Evolutionary conservation across 2,329 filamentous ascomycete species (phyloP), one percentile per base, ranked within the genome.

Genomic region (Lanzia echinophila): DNA sequence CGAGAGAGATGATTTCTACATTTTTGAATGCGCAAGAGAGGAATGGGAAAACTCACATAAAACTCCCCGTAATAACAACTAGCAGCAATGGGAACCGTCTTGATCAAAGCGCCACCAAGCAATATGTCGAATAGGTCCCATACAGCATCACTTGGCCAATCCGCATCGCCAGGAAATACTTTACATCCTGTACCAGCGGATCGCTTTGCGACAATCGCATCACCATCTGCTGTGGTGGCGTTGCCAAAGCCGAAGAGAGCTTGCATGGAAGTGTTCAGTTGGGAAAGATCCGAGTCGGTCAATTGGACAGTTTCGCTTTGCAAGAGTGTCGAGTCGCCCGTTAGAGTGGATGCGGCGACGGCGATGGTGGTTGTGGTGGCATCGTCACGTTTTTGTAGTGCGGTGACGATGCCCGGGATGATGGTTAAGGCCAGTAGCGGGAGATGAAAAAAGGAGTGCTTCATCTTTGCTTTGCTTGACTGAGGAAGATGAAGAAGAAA

Each of bases 61-160:
- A 20, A 6, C n/a, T 24, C 33, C 11, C 28, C 32, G 19, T 41
- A 41, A 11, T 75, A 75, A 62, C 75, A 77, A 58, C 72, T 66
- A 60, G 71, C 69, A 59, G 71, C 75, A 15, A 71, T 69, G 56
- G 77, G 72, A 53, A 67, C 47, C 24, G 76, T 70, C 39, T 66
- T 68, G 52, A 78, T 65, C 38, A 80, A 69, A 31, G 66, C 65
- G 12, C 74, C 74, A 10, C 64, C 66, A 17, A 72, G 64, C 5
- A 73, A 71, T 13, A 68, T 58, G 64, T 81, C 76, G 50, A 82
- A 69, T 11, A 63, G 59, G 6, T 63, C 58, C 79, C 79, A 82
- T 8, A 65, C 65, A 0, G 66, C 57, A 17, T 69, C 55, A 0
- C 71, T 72, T 0, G 79, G 80, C 79, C 79, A 82, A 44, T 64